A percentile compares a stretch with the other conserved stretches of the same genome.
These are phyloP conservation scores for Pseudocercospora macadamiae DNA, from an alignment of 2,329 filamentous ascomycete species.

Conservation along the genomic window DNA sequence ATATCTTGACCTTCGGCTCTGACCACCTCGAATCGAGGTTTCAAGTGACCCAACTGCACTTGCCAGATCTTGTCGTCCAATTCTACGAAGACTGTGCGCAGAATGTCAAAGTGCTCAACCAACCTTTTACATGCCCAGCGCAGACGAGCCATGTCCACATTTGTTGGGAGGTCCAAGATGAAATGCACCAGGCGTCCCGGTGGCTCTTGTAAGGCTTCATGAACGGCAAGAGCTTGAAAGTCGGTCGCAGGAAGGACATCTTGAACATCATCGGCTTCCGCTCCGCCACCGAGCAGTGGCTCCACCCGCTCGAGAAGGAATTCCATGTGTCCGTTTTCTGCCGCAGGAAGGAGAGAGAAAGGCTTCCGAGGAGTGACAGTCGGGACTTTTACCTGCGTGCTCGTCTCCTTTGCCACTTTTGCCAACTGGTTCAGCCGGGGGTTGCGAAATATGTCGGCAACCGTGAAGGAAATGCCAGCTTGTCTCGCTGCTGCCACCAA, in stretches of 20 bases:
- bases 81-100: constrained; percentile 58
- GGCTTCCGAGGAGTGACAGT: constrained; percentile 3
- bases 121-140: constrained; percentile 25
- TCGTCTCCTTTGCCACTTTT: not conserved
- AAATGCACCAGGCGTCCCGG: constrained; percentile 27
- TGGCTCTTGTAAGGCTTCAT: constrained; percentile 16
- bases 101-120: constrained; percentile 45
- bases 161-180: constrained; percentile 26
- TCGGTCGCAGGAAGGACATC: constrained; percentile 29
- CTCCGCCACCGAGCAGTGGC: constrained; percentile 4
- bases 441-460: constrained; percentile 40
- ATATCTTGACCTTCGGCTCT: constrained; percentile 21
- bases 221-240: constrained; percentile 28
- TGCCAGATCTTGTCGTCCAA: constrained; percentile 48
- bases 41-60: constrained; percentile 45
- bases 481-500: constrained; percentile 44
- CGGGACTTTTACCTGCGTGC: not conserved
- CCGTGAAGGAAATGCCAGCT: constrained; percentile 42
- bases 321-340: not conserved
- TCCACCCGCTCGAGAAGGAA: constrained; percentile 8
- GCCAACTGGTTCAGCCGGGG: not conserved
- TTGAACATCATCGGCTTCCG: constrained; percentile 16
- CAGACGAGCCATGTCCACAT: constrained; percentile 27
- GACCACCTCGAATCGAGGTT: constrained; percentile 38
- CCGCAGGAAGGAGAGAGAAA: constrained; percentile 9